Evolutionary conservation across 164 flowering plant genomes (phyloP).

Genomic region (Umbellularia californica): DNA sequence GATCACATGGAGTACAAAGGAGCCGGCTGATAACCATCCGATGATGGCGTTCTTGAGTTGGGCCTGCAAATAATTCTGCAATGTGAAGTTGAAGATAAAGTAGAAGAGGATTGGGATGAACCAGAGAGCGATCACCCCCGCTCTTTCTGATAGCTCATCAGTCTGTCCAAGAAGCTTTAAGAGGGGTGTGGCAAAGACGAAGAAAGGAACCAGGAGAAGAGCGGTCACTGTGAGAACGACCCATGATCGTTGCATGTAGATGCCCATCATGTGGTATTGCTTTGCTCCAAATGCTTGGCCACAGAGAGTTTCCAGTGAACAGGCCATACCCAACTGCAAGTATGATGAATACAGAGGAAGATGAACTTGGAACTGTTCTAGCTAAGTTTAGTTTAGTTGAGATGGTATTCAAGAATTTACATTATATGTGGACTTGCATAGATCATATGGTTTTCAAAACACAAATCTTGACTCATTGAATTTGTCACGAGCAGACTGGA

Average conservation of each 20-base stretch:
- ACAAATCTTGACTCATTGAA: background rate
- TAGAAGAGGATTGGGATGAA: constrained; percentile 33
- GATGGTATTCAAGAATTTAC: background rate
- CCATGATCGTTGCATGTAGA: constrained; percentile 68
- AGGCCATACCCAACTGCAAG: constrained; percentile 59
- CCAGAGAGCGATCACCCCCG: constrained; percentile 34
- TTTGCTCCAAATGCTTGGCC: constrained; percentile 67
- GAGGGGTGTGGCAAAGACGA: constrained; percentile 35
- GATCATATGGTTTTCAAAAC: too few relatives aligned
- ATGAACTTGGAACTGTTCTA: background rate
- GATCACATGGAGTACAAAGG: constrained; percentile 32
- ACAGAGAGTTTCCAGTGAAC: constrained; percentile 62
- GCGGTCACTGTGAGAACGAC: constrained; percentile 26
- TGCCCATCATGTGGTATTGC: constrained; percentile 54
- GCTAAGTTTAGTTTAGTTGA: too few relatives aligned
- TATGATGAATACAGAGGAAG: background rate
- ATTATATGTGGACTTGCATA: background rate
- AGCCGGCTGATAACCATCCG: constrained; percentile 32
- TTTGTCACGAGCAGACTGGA: too few relatives aligned
- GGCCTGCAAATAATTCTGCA: constrained; percentile 49
- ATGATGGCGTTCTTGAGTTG: constrained; percentile 56
- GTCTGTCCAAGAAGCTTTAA: constrained; percentile 41
- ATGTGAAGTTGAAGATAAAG: constrained; percentile 32
- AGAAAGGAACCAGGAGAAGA: constrained; percentile 35
- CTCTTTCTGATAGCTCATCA: constrained; percentile 23